These are phyloP conservation scores for Trichoderma breve DNA, from an alignment of 2,329 filamentous ascomycete genomes.

Conservation along the genomic window DNA sequence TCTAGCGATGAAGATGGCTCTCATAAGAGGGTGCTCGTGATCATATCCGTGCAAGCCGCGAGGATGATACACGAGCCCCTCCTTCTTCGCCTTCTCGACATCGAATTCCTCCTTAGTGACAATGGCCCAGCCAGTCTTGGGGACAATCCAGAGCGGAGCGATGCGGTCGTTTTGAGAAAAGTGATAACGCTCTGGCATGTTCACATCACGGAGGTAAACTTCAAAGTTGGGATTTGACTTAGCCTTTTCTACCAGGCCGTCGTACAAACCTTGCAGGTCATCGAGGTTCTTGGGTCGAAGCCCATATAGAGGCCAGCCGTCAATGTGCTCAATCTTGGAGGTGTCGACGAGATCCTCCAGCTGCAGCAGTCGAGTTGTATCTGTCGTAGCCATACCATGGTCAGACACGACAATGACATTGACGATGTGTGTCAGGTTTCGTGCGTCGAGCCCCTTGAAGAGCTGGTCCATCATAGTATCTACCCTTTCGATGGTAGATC, in stretches of 20 bases:
- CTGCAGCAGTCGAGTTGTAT: conserved; percentile 75
- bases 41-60: conserved; percentile 92
- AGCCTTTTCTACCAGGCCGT: conserved; percentile 55
- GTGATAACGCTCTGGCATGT: conserved; percentile 92
- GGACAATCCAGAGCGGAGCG: conserved; percentile 91
- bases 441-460: conserved; percentile 70
- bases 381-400: conserved; percentile 96
- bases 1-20: conserved; percentile 88
- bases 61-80: conserved; percentile 70
- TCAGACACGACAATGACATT: conserved; percentile 97
- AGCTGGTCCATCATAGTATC: conserved; percentile 79
- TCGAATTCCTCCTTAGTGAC: conserved; percentile 78
- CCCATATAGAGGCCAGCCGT: conserved; percentile 93
- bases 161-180: conserved; percentile 87
- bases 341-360: conserved; percentile 85
- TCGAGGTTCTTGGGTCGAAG: conserved; percentile 71
- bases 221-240: conserved; percentile 69
- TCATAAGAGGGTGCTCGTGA: conserved; percentile 90
- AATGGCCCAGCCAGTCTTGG: conserved; percentile 89
- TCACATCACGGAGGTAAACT: conserved; percentile 78
- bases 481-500: conserved; percentile 70
- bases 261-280: conserved; percentile 67
- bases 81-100: conserved; percentile 60
- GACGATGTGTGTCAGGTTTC: conserved; percentile 85
- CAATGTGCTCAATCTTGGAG: conserved; percentile 73